Evolutionary conservation across 495 filamentous ascomycete genomes (phyloP).

Genomic region (Penicillium odoratum): DNA sequence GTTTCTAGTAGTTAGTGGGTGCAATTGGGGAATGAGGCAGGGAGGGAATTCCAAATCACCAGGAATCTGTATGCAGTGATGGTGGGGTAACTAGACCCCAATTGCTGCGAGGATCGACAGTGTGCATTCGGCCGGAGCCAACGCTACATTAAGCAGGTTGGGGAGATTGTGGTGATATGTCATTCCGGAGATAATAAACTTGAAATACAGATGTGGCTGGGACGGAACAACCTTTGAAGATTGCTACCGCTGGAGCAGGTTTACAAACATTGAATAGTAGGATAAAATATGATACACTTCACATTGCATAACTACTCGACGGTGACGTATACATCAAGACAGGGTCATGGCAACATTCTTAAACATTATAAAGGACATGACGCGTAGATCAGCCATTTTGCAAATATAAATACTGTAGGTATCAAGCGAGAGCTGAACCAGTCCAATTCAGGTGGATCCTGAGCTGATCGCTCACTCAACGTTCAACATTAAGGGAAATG

Average conservation of each 20-base stretch:
- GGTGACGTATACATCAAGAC: conserved; percentile 9
- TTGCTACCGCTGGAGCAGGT: too few relatives aligned
- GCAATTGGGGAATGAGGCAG: not conserved
- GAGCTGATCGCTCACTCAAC: not conserved
- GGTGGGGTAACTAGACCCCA: not conserved
- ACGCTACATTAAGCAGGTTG: not conserved
- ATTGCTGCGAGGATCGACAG: not conserved
- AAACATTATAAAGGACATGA: conserved; percentile 20
- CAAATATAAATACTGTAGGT: conserved; percentile 13
- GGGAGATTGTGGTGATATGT: too few relatives aligned
- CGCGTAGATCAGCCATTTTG: conserved; percentile 21
- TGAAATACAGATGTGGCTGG: too few relatives aligned
- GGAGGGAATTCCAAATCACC: not conserved
- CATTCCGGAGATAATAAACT: too few relatives aligned
- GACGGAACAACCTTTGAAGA: too few relatives aligned
- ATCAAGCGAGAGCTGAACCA: not conserved
- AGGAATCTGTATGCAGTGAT: not conserved
- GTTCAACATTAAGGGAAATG: not conserved
- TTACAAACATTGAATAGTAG: not conserved
- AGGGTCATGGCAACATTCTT: conserved; percentile 16
- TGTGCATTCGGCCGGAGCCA: conserved; percentile 11
- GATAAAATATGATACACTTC: conserved; percentile 8
- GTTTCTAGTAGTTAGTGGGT: not conserved
- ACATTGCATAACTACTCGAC: not conserved
- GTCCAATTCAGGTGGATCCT: not conserved